A percentile compares a stretch with the other conserved stretches of the same genome.
Conservation (phyloP, 2,329 filamentous ascomycete species). For the Xylariomycetidae sp. region DNA sequence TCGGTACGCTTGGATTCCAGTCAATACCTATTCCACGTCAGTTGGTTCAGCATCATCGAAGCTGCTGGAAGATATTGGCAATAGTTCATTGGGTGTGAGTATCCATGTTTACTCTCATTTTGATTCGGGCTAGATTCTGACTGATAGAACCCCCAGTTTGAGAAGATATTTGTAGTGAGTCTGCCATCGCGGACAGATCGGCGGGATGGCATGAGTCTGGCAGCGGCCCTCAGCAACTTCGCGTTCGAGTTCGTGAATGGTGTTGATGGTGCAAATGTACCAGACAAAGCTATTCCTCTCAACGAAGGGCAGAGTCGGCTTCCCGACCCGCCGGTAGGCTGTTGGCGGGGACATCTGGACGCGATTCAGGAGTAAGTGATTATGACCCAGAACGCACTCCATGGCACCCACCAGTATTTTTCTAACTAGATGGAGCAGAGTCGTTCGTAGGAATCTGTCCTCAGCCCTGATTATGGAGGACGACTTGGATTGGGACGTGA, state of each 20-base stretch:
- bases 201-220: conserved; percentile 44
- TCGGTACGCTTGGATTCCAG: too few species aligned
- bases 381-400: conserved; percentile 1
- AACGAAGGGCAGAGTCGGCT: conserved; percentile 27
- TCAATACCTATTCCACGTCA: too few species aligned
- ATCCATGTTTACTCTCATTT: neutral
- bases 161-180: conserved; percentile 47
- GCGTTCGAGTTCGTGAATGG: conserved; percentile 43
- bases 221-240: conserved; percentile 40
- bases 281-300: conserved; percentile 32
- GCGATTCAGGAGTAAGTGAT: conserved; percentile 26
- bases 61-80: conserved; percentile 8
- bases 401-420: neutral
- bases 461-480: conserved; percentile 43
- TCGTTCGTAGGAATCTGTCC: conserved; percentile 39
- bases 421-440: conserved; percentile 18
- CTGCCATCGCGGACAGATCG: conserved; percentile 45
- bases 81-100: conserved; percentile 14
- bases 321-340: conserved; percentile 23
- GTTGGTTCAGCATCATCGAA: too few species aligned
- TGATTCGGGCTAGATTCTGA: conserved; percentile 2
- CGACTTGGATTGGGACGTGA: conserved; percentile 45
- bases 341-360: conserved; percentile 37
- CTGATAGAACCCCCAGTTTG: conserved; percentile 34
- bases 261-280: conserved; percentile 32